Conservation (phyloP, 1,139 yeast species). For the Tardiomyces blankii region DNA sequence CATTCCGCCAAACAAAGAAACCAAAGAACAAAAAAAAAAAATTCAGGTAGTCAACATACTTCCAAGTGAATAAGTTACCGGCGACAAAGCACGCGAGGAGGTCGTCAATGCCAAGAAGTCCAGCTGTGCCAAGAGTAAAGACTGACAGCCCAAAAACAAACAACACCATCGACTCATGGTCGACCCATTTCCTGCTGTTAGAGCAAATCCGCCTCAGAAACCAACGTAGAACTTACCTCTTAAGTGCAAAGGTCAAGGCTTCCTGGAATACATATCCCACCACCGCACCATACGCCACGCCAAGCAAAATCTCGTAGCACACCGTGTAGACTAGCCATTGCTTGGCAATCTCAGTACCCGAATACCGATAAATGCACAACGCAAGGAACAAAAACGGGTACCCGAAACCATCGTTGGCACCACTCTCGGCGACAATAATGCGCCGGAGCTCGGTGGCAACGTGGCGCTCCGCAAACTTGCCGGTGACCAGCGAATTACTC, state of each 20-base stretch:
- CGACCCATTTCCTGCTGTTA: slow-evolving; percentile 12
- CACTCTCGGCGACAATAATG: slow-evolving; percentile 30
- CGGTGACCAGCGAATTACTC: slow-evolving; percentile 33
- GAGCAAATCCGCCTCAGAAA: neutral
- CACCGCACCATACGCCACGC: slow-evolving; percentile 24
- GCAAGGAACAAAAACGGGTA: slow-evolving; percentile 31
- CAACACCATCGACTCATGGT: slow-evolving; percentile 18
- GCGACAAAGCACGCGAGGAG: slow-evolving; percentile 89
- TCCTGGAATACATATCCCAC: slow-evolving; percentile 24
- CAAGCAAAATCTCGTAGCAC: slow-evolving; percentile 26
- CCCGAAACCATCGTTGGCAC: slow-evolving; percentile 33
- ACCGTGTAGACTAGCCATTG: slow-evolving; percentile 29
- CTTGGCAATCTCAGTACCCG: slow-evolving; percentile 21
- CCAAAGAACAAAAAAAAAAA: slow-evolving; percentile 11
- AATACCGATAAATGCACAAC: slow-evolving; percentile 20
- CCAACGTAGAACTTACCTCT: neutral
- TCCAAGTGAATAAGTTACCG: slow-evolving; percentile 86
- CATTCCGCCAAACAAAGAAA: too few species aligned
- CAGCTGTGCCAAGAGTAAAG: slow-evolving; percentile 87
- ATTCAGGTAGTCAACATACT: slow-evolving; percentile 60
- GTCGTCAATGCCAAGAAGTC: slow-evolving; percentile 88
- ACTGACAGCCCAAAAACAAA: slow-evolving; percentile 58
- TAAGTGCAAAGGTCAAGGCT: slow-evolving; percentile 17
- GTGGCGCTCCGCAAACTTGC: slow-evolving; percentile 30
- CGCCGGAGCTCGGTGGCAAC: slow-evolving; percentile 23